Evolutionary conservation across 2,329 filamentous ascomycete species (phyloP).

Genomic region (Monilinia fructicola): DNA sequence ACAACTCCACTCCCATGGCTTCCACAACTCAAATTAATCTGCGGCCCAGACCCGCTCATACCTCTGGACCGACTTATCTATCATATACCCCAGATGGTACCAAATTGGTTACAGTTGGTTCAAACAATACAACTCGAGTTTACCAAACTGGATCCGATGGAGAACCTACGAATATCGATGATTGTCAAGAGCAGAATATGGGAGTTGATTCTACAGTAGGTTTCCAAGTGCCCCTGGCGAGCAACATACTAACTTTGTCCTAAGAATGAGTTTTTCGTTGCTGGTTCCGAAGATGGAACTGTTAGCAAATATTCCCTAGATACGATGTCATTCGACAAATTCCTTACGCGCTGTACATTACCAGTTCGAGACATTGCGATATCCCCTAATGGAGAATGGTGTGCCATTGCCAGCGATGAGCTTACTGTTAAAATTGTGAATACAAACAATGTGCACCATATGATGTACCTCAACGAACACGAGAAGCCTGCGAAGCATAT

Average conservation of each 20-base stretch:
- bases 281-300: constrained; percentile 92
- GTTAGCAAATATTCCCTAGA: constrained; percentile 88
- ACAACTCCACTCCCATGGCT: constrained; percentile 35
- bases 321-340: constrained; percentile 71
- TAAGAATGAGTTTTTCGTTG: constrained; percentile 78
- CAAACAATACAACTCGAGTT: constrained; percentile 89
- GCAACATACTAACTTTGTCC: constrained; percentile 26
- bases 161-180: constrained; percentile 89
- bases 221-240: background rate
- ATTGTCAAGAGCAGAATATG: constrained; percentile 82
- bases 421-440: constrained; percentile 87
- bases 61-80: constrained; percentile 81
- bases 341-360: constrained; percentile 79
- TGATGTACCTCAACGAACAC: constrained; percentile 81
- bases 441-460: constrained; percentile 71
- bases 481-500: constrained; percentile 87
- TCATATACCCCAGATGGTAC: constrained; percentile 87
- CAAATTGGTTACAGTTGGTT: constrained; percentile 85
- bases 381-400: constrained; percentile 80
- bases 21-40: constrained; percentile 47
- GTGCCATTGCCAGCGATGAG: constrained; percentile 95
- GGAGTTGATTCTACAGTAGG: constrained; percentile 68
- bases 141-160: constrained; percentile 90
- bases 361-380: constrained; percentile 84
- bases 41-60: constrained; percentile 70